Evolutionary conservation across 2,329 filamentous ascomycete genomes (phyloP), one percentile per base, ranked within the genome.

Genomic region (Hymenoscyphus linearis): DNA sequence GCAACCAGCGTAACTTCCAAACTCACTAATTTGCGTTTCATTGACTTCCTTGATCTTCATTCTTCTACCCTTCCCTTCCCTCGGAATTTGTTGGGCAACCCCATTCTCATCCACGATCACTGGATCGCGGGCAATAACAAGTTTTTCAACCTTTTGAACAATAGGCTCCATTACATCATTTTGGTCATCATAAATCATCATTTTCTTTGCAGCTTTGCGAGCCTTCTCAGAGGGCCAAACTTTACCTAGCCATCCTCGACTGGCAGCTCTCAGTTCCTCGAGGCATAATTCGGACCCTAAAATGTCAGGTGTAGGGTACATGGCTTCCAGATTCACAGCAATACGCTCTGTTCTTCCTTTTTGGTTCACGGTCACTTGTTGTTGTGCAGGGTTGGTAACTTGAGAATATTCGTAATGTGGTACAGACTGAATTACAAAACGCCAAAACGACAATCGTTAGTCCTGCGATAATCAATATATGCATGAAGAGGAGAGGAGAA

Each of bases 391-490:
- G 78, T 88, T 76, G 82, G 89, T 81, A 77, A 87, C 78, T 83
- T 72, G 77, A 83, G 78, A 77, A 85, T 79, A 83, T 65, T 67
- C 62, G 63, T 70, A 70, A 71, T 80, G 76, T 72, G 81, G 77
- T 75, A 80, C 72, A 76, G 79, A 83, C 84, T 87, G 80, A 79
- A 76, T 82, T 85, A 83, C 76, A 82, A 74, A 77, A 77, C 71
- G 74, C 74, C 76, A 76, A 62, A 77, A 77, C 71, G 74, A 74
- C 77, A 85, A 74, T 73, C 81, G 93, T 97, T 96, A 97, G 93
- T 96, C 92, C 93, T 97, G 85, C 84, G 81, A 83, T 86, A 82
- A 92, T 95, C 91, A 95, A 95, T 85, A 91, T 81, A 75, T 82
- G 82, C 80, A 73, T 73, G 68, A 70, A 66, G 70, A 70, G 71